phyloP scores from a whole-genome alignment of 306 rosid genomes.

The Echinosophora koreensis region DNA sequence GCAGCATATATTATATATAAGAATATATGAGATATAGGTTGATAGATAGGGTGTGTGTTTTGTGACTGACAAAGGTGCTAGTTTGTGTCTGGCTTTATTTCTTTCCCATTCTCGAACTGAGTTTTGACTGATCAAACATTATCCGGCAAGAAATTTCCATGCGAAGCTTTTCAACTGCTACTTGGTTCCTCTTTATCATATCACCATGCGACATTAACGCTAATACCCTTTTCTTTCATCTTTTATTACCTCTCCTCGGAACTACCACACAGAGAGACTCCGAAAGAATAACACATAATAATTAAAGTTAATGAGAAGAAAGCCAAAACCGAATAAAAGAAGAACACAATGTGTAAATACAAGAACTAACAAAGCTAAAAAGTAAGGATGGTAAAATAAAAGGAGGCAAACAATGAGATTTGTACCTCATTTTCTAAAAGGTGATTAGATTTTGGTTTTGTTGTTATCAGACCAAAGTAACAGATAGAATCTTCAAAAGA shows the following conservation, averaged over 20 bases:
- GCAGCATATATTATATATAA: slow-evolving; percentile 39
- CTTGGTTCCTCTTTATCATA: slow-evolving; percentile 82
- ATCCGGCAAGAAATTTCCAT: slow-evolving; percentile 72
- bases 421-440: slow-evolving; percentile 53
- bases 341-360: slow-evolving; percentile 24
- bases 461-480: slow-evolving; percentile 46
- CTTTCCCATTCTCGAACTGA: slow-evolving; percentile 51
- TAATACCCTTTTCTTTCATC: slow-evolving; percentile 44
- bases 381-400: slow-evolving; percentile 11
- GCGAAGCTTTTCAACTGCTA: slow-evolving; percentile 74
- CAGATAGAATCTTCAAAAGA: slow-evolving; percentile 50
- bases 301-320: slow-evolving; percentile 48
- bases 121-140: slow-evolving; percentile 63
- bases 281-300: slow-evolving; percentile 6
- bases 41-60: slow-evolving; percentile 1
- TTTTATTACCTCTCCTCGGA: slow-evolving; percentile 60
- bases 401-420: slow-evolving; percentile 39
- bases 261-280: slow-evolving; percentile 65
- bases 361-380: slow-evolving; percentile 43
- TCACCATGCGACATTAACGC: slow-evolving; percentile 80
- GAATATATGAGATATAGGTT: not conserved
- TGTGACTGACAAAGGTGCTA: slow-evolving; percentile 69
- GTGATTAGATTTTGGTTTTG: slow-evolving; percentile 40
- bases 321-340: not conserved
- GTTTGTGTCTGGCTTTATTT: slow-evolving; percentile 60